Evolutionary conservation across 176 grass and related monocot genomes (phyloP).

Genomic region (Avena sativa): DNA sequence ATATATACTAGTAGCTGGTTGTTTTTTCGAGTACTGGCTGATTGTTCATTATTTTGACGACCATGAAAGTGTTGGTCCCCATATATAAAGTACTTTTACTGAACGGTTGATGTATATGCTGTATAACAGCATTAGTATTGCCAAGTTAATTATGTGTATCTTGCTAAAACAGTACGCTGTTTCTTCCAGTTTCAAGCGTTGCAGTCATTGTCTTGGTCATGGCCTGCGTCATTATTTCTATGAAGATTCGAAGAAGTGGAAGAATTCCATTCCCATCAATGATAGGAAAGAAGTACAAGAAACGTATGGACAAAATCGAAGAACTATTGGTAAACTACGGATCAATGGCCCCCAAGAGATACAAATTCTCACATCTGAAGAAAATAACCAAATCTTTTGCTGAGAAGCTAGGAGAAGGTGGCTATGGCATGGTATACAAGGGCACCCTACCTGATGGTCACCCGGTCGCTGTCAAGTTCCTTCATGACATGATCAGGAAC

Average conservation of each 20-base stretch:
- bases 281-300: neutral
- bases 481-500: neutral
- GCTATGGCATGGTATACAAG: conserved; percentile 3
- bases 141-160: neutral
- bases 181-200: conserved; percentile 1
- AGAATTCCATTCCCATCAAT: neutral
- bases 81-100: neutral
- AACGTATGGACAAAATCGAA: conserved; percentile 3
- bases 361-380: conserved; percentile 29
- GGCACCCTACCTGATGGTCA: neutral
- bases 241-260: neutral
- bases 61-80: neutral
- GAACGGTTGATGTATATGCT: neutral
- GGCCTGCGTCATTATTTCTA: neutral
- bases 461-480: neutral
- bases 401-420: conserved; percentile 36
- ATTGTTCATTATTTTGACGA: neutral
- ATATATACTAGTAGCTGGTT: neutral
- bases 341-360: conserved; percentile 36
- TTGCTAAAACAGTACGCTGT: neutral
- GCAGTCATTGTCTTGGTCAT: conserved; percentile 1
- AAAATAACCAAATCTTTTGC: conserved; percentile 32
- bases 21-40: neutral
- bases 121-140: neutral
- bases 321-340: conserved; percentile 15